These are phyloP conservation scores for Kurtzmaniella quercitrusa DNA, from an alignment of 1,139 yeast species.

Conservation along the genomic window DNA sequence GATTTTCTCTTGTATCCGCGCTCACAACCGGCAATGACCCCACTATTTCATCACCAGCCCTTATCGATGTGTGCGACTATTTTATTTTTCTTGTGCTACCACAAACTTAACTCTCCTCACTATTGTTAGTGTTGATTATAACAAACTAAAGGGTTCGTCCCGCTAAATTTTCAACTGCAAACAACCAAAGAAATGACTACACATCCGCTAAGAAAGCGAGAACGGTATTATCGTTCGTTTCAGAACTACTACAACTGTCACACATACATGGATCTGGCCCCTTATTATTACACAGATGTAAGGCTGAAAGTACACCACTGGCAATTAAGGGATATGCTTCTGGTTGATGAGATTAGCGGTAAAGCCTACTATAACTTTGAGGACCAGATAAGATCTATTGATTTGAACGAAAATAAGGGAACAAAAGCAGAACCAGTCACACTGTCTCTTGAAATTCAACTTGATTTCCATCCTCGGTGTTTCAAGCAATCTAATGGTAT, in stretches of 20 bases:
- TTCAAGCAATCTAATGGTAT: slow-evolving; percentile 54
- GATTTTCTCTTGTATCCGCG: background rate
- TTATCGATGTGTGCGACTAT: background rate
- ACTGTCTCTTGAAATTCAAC: slow-evolving; percentile 35
- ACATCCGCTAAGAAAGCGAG: background rate
- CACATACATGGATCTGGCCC: slow-evolving; percentile 35
- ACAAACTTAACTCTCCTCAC: background rate
- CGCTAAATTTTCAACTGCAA: too few relatives aligned
- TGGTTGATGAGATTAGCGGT: slow-evolving; percentile 31
- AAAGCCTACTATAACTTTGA: slow-evolving; percentile 31
- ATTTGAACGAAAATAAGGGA: slow-evolving; percentile 22
- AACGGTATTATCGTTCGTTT: slow-evolving; percentile 27
- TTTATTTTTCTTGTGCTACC: background rate
- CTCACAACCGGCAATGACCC: slow-evolving; percentile 1
- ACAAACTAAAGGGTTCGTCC: background rate
- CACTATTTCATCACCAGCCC: slow-evolving; percentile 1
- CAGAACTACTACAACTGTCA: slow-evolving; percentile 45
- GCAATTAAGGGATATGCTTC: slow-evolving; percentile 80
- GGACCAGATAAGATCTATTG: slow-evolving; percentile 25
- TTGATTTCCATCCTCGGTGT: slow-evolving; percentile 63
- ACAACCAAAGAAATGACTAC: too few relatives aligned
- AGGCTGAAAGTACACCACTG: slow-evolving; percentile 58
- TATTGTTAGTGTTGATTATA: too few relatives aligned
- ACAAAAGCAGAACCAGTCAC: slow-evolving; percentile 4
- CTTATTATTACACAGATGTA: slow-evolving; percentile 30